Conservation (phyloP, 2,329 filamentous ascomycete genomes). For the Scytalidium sp. region DNA sequence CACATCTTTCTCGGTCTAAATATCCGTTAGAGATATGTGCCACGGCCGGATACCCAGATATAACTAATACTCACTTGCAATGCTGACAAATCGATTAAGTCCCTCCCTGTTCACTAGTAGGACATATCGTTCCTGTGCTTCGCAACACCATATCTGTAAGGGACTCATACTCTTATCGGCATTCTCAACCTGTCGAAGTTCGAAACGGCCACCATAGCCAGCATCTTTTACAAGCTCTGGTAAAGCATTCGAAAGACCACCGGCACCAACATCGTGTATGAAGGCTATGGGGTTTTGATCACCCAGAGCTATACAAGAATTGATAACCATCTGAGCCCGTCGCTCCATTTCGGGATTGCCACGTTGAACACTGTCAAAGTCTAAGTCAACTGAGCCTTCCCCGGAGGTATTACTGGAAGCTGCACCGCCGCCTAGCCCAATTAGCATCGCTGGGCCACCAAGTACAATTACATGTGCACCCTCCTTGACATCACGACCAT, state of each 20-base stretch:
- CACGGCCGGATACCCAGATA: too few relatives aligned
- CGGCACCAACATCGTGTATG: slow-evolving; percentile 96
- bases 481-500: slow-evolving; percentile 71
- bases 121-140: slow-evolving; percentile 95
- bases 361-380: slow-evolving; percentile 95
- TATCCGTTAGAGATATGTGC: slow-evolving; percentile 13
- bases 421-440: slow-evolving; percentile 91
- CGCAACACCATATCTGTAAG: slow-evolving; percentile 96
- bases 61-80: slow-evolving; percentile 52
- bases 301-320: slow-evolving; percentile 84
- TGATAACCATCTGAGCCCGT: slow-evolving; percentile 96
- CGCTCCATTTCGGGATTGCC: slow-evolving; percentile 97
- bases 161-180: slow-evolving; percentile 91
- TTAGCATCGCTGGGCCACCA: slow-evolving; percentile 95
- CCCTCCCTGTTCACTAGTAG: slow-evolving; percentile 79
- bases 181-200: slow-evolving; percentile 90
- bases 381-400: slow-evolving; percentile 85
- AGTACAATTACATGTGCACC: slow-evolving; percentile 92
- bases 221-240: slow-evolving; percentile 92
- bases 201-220: slow-evolving; percentile 85
- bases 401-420: slow-evolving; percentile 88
- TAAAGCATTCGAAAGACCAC: slow-evolving; percentile 77
- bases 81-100: slow-evolving; percentile 71
- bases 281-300: slow-evolving; percentile 87
- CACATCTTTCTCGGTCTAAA: slow-evolving; percentile 78